Percentiles rank a stretch among this genome's conserved stretches.
Evolutionary conservation across 176 grass and related monocot species (phyloP).

Genomic region (Triticum urartu): DNA sequence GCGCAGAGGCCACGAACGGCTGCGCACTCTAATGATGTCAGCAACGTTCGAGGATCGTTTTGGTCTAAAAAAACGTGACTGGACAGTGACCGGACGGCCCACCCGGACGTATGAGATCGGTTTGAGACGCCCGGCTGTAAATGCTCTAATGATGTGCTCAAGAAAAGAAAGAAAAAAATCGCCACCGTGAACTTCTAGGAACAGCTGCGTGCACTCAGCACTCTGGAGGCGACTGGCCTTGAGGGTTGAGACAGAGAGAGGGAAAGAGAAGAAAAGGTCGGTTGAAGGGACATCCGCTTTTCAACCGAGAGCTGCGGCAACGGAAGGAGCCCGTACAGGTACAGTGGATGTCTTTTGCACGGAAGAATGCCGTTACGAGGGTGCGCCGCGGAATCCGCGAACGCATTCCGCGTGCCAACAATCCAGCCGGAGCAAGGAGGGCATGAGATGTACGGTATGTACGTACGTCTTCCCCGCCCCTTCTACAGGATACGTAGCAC

Average conservation of each 20-base stretch:
- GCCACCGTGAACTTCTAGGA: no score
- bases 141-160: no score
- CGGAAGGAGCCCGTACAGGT: not conserved
- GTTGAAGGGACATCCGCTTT: not conserved
- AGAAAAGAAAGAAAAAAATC: no score
- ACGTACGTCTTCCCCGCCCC: not conserved
- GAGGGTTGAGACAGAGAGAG: no score
- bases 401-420: slow-evolving; percentile 31
- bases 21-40: no score
- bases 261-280: not conserved
- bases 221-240: not conserved
- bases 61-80: no score
- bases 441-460: slow-evolving; percentile 19
- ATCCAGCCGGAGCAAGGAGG: slow-evolving; percentile 31
- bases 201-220: no score
- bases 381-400: not conserved
- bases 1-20: no score
- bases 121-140: no score
- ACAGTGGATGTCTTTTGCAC: not conserved
- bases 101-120: no score
- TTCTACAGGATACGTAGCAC: not conserved
- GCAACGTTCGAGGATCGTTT: no score
- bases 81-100: no score
- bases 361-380: slow-evolving; percentile 21
- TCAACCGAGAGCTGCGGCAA: not conserved